Conservation (phyloP, 148 eudicot species). For the Fagopyrum homotropicum region DNA sequence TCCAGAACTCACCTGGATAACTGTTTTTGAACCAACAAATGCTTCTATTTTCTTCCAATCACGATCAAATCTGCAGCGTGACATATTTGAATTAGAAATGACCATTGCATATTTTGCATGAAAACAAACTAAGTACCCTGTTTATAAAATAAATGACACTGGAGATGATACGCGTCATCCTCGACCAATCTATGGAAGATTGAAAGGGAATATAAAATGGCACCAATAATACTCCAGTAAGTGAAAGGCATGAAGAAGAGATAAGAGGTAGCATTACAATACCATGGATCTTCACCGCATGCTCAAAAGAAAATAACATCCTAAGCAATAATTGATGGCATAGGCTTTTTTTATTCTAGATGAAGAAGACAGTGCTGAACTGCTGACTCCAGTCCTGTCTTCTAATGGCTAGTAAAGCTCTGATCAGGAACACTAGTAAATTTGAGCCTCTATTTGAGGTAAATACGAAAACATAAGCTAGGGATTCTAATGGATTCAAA, state of each 20-base stretch:
- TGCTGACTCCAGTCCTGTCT: background rate
- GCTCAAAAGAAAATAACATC: background rate
- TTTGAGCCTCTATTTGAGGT: background rate
- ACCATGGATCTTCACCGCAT: background rate
- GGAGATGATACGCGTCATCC: background rate
- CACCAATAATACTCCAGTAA: background rate
- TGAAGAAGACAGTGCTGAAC: background rate
- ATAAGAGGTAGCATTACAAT: background rate
- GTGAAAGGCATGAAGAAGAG: background rate
- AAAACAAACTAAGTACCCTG: background rate
- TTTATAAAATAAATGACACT: background rate
- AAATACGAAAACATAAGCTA: background rate
- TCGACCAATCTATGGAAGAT: background rate
- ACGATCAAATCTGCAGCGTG: conserved; percentile 45
- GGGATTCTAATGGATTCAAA: background rate
- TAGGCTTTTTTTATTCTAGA: background rate
- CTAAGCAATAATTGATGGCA: background rate
- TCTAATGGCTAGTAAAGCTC: background rate
- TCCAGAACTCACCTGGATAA: conserved; percentile 43
- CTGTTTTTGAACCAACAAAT: conserved; percentile 61
- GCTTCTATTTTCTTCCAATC: conserved; percentile 78
- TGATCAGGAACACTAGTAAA: background rate
- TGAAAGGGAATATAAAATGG: background rate
- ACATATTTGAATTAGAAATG: background rate
- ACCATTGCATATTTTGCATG: background rate